Evolutionary conservation across 371 early-diverging fungal genomes (phyloP).

Genomic region (Funneliformis caledonium): DNA sequence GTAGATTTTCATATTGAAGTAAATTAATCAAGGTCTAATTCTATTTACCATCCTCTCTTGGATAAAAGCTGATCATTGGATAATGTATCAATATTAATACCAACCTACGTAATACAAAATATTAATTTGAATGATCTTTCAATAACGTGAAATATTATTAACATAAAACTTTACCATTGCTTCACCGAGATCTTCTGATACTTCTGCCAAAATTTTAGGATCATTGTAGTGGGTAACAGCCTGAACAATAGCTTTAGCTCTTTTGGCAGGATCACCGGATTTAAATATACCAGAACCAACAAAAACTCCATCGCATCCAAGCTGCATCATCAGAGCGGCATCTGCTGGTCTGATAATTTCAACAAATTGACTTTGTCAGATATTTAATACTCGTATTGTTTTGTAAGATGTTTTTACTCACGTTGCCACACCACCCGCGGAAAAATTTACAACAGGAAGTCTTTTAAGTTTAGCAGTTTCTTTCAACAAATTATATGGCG

Average conservation of each 20-base stretch:
- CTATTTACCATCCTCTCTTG: slow-evolving; percentile 73
- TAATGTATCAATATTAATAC: slow-evolving; percentile 80
- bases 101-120: slow-evolving; percentile 19
- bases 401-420: slow-evolving; percentile 1
- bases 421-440: slow-evolving; percentile 96
- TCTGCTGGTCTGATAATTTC: slow-evolving; percentile 74
- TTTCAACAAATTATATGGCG: slow-evolving; percentile 86
- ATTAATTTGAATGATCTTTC: background rate
- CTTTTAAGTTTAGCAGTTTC: slow-evolving; percentile 89
- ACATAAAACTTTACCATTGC: slow-evolving; percentile 85
- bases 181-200: slow-evolving; percentile 93
- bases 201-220: slow-evolving; percentile 84
- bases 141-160: background rate
- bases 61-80: slow-evolving; percentile 72
- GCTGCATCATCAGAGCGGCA: slow-evolving; percentile 96
- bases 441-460: slow-evolving; percentile 97
- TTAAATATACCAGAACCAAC: slow-evolving; percentile 90
- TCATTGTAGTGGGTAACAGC: slow-evolving; percentile 96
- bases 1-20: too few species aligned
- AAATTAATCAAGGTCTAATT: background rate
- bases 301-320: slow-evolving; percentile 98
- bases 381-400: background rate
- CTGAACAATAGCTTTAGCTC: slow-evolving; percentile 95
- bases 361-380: background rate
- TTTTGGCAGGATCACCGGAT: slow-evolving; percentile 95